Evolutionary conservation across 2,329 filamentous ascomycete species (phyloP).

Genomic region (Ophiostoma piceae): DNA sequence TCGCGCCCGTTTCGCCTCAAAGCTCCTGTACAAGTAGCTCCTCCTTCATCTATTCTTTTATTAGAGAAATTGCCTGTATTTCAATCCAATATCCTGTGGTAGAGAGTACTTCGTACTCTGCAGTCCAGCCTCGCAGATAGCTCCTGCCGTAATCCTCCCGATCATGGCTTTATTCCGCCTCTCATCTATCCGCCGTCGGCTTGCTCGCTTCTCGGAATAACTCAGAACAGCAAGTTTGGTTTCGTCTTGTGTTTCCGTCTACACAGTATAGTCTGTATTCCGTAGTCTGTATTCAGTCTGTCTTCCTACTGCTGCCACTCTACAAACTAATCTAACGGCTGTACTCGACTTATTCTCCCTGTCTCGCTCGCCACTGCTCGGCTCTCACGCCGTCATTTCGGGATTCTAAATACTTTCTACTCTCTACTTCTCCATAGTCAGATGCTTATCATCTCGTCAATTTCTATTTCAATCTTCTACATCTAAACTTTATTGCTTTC

Average conservation of each 20-base stretch:
- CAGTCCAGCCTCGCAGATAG: neutral
- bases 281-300: neutral
- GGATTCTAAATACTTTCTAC: too few relatives aligned
- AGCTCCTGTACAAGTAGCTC: neutral
- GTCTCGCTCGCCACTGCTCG: neutral
- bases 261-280: too few relatives aligned
- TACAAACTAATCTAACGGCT: neutral
- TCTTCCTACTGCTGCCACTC: neutral
- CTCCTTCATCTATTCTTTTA: neutral
- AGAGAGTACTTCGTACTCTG: too few relatives aligned
- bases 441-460: too few relatives aligned
- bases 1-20: neutral
- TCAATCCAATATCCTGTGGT: too few relatives aligned
- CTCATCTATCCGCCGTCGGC: neutral
- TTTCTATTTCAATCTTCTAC: too few relatives aligned
- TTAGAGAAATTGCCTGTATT: too few relatives aligned
- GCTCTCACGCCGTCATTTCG: neutral
- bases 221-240: neutral
- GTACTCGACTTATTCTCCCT: neutral
- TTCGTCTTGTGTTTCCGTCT: neutral
- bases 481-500: neutral
- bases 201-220: constrained; percentile 1
- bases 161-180: neutral
- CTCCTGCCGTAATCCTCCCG: neutral
- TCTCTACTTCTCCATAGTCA: too few relatives aligned